Conservation (phyloP, 768 basidiomycete genomes). For the Termitomyces sp. region DNA sequence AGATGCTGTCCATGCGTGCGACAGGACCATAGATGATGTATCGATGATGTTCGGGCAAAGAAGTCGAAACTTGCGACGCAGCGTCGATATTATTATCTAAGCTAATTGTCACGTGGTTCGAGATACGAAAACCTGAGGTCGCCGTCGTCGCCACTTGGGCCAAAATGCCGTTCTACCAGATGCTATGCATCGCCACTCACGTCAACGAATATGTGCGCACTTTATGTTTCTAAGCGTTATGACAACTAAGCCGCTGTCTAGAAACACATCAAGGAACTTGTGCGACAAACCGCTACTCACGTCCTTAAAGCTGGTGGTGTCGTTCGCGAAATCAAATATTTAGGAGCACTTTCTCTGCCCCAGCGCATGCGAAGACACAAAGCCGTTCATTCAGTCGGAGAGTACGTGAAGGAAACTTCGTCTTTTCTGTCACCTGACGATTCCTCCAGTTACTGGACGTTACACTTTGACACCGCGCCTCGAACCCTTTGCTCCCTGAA, state of each 20-base stretch:
- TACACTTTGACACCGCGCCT: conserved; percentile 89
- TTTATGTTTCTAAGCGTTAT: neutral
- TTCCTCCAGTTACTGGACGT: conserved; percentile 75
- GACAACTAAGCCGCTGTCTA: conserved; percentile 26
- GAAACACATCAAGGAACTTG: conserved; percentile 75
- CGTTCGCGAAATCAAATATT: conserved; percentile 74
- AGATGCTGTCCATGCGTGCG: conserved; percentile 1
- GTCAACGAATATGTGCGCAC: conserved; percentile 66
- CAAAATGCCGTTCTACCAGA: conserved; percentile 85
- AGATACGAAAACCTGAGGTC: neutral
- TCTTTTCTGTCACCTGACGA: neutral
- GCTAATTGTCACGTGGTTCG: neutral
- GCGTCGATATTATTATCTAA: neutral
- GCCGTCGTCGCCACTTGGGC: neutral
- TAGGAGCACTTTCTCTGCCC: conserved; percentile 73
- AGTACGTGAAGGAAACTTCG: conserved; percentile 55
- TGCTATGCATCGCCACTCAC: conserved; percentile 82
- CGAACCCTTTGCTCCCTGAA: conserved; percentile 63
- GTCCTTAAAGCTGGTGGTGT: conserved; percentile 77
- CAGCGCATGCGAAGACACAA: conserved; percentile 70
- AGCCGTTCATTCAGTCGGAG: conserved; percentile 58
- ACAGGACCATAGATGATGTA: neutral
- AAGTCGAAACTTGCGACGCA: neutral
- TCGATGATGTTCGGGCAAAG: neutral
- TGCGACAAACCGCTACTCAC: conserved; percentile 67